A percentile compares a stretch with the other conserved stretches of the same genome.
Conservation (phyloP, 2,329 filamentous ascomycete species). For the Xylaria sp. region DNA sequence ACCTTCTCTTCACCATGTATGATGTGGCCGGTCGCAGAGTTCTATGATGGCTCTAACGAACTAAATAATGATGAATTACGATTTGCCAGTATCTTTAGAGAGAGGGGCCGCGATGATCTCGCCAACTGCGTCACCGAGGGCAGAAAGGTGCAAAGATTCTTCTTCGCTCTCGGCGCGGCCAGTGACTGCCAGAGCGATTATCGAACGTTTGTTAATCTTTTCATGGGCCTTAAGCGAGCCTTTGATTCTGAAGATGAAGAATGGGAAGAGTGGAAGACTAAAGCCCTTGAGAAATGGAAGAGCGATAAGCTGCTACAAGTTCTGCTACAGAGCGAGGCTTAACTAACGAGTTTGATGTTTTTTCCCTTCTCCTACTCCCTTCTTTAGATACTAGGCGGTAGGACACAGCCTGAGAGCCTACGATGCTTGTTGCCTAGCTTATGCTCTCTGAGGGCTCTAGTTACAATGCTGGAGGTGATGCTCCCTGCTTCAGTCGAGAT, state of each 20-base stretch:
- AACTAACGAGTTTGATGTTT: neutral
- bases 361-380: too few species aligned
- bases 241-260: constrained; percentile 15
- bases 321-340: constrained; percentile 10
- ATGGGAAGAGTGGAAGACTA: constrained; percentile 17
- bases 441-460: too few species aligned
- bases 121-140: constrained; percentile 27
- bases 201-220: constrained; percentile 22
- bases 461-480: too few species aligned
- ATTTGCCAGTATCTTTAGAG: constrained; percentile 3
- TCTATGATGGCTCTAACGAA: constrained; percentile 42
- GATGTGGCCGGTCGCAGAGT: constrained; percentile 43
- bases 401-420: too few species aligned
- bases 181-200: constrained; percentile 1
- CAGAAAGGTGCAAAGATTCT: constrained; percentile 34
- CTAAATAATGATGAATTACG: constrained; percentile 33
- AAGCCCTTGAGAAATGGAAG: constrained; percentile 15
- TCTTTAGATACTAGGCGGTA: too few species aligned
- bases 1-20: constrained; percentile 45
- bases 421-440: too few species aligned
- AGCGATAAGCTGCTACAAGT: constrained; percentile 17
- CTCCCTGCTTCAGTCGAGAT: too few species aligned
- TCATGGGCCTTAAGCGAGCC: constrained; percentile 21
- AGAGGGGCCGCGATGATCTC: constrained; percentile 34
- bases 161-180: constrained; percentile 26